Evolutionary conservation across 2,329 filamentous ascomycete species (phyloP), one percentile per base, ranked within the genome.

Genomic region (Rhytidhysteron rufulum): DNA sequence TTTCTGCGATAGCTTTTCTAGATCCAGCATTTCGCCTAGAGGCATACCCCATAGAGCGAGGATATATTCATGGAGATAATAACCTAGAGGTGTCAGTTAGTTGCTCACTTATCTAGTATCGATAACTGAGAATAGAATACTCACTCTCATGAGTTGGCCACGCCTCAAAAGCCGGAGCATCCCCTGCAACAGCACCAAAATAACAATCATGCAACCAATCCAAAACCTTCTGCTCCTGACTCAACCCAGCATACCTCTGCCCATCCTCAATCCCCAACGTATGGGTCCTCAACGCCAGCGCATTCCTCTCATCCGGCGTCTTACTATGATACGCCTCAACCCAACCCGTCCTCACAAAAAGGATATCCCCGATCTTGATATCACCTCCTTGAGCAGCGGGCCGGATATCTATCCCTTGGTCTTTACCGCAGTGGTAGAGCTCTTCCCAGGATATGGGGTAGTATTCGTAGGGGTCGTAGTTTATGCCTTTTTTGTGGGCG

Each of bases 161-260:
- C 0, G 75, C 72, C 65, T 88, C 84, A 45, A 87, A 85, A 0
- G 75, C 70, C 16, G 75, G 77, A 10, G 73, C 67, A 55, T 88
- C 84, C 0, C 80, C 79, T 0, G 75, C 80, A 1, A 84, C 81
- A 1, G 78, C 79, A 0, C 82, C 71, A 49, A 88, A 86, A 38
- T 82, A 80, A 48, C 74, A 78, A 53, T 87, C 80, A 67, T 85
- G 83, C 43, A 87, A 47, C 82, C 83, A 88, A 39, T 78, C 74
- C 6, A 79, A 66, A 4, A 82, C 73, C 32, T 74, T 73, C 34
- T 77, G 63, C 36, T 77, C 74, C 47, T 78, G 75, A 34, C 68
- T 69, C 3, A 80, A 41, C 0, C 77, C 77, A 0, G 70, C 71
- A 52, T 71, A 79, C 7, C 61, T 40, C 35, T 70, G 59, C 3